Conservation (phyloP, 192 early-diverging fungal genomes). For the Backusella mclennaniae region DNA sequence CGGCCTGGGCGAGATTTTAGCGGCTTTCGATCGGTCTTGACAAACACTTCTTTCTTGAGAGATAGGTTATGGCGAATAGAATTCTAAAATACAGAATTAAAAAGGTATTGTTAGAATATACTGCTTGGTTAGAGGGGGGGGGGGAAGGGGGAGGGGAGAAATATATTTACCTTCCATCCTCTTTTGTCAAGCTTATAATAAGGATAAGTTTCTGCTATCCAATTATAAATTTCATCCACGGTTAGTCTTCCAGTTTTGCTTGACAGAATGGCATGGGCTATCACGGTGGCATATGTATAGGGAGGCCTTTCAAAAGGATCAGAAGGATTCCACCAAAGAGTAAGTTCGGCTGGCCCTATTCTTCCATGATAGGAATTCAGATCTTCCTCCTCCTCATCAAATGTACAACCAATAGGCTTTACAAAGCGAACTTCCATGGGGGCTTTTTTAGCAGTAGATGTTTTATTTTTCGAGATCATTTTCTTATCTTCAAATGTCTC, state of each 20-base stretch:
- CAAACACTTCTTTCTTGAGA: conserved; percentile 72
- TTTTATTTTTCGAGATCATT: background rate
- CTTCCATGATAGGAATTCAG: background rate
- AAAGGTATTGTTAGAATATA: background rate
- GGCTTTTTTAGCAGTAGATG: background rate
- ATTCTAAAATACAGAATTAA: conserved; percentile 58
- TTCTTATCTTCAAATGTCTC: background rate
- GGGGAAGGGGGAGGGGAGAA: background rate
- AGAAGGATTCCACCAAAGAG: conserved; percentile 20
- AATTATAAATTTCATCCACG: conserved; percentile 78
- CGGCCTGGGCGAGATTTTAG: conserved; percentile 61
- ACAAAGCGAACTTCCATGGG: background rate
- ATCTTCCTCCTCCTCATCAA: background rate
- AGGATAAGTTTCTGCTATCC: conserved; percentile 68
- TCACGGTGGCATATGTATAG: conserved; percentile 76
- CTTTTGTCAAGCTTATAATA: conserved; percentile 57
- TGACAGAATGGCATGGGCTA: conserved; percentile 72
- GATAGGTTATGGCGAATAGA: conserved; percentile 89
- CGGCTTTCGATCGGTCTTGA: conserved; percentile 63
- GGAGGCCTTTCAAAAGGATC: conserved; percentile 47
- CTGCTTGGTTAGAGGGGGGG: background rate
- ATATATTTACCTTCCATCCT: conserved; percentile 72
- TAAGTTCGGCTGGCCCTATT: background rate
- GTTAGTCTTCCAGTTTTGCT: conserved; percentile 58
- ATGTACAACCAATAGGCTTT: background rate